Evolutionary conservation across 768 basidiomycete species (phyloP).

Genomic region (Hortiboletus campestris): DNA sequence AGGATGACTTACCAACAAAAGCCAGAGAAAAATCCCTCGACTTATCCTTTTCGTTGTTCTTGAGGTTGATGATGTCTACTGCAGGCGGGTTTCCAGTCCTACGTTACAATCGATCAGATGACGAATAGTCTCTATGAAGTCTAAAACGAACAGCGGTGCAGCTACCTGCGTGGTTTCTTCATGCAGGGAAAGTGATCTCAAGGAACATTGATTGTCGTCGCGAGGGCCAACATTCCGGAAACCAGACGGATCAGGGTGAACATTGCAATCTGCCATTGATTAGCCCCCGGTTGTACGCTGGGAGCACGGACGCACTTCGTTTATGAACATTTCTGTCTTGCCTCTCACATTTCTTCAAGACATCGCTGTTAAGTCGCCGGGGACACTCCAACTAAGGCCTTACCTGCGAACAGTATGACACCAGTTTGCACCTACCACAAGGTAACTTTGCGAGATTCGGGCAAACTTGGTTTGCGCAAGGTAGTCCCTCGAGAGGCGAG

Average conservation of each 20-base stretch:
- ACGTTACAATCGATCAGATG: not conserved
- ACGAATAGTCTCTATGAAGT: not conserved
- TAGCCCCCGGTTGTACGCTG: not conserved
- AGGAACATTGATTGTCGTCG: not conserved
- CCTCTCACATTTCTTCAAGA: constrained; percentile 38
- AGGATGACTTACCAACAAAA: constrained; percentile 16
- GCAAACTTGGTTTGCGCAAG: constrained; percentile 35
- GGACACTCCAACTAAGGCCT: not conserved
- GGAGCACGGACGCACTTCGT: constrained; percentile 17
- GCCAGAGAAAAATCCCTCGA: constrained; percentile 23
- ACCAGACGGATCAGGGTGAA: not conserved
- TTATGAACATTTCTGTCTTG: constrained; percentile 39
- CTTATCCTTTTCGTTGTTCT: constrained; percentile 20
- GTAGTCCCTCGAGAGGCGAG: constrained; percentile 25
- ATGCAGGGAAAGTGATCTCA: not conserved
- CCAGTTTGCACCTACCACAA: constrained; percentile 35
- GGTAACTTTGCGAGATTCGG: constrained; percentile 22
- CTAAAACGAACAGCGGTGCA: constrained; percentile 25
- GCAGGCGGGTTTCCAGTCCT: constrained; percentile 28
- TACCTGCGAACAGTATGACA: constrained; percentile 44
- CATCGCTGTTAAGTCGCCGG: not conserved
- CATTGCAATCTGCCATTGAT: constrained; percentile 14
- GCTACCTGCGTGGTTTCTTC: not conserved
- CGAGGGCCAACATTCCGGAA: not conserved
- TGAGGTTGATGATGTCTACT: constrained; percentile 27